Evolutionary conservation across 2,329 filamentous ascomycete species (phyloP).

Genomic region (Colletotrichum spaethianum): DNA sequence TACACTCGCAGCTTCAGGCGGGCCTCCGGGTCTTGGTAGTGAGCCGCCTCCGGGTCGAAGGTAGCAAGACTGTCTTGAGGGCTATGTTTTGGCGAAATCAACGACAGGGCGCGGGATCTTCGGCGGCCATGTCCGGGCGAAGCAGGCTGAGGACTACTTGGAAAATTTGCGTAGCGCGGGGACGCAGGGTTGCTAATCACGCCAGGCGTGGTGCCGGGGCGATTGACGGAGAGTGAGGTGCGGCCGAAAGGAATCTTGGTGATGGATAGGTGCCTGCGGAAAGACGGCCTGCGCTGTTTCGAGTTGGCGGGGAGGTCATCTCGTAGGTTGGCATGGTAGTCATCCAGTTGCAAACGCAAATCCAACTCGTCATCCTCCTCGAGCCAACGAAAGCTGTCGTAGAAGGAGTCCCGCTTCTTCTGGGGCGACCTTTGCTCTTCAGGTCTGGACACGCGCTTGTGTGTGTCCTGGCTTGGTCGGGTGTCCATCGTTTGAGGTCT

Average conservation of each 20-base stretch:
- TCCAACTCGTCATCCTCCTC: constrained; percentile 82
- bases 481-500: constrained; percentile 49
- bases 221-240: constrained; percentile 64
- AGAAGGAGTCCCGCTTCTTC: constrained; percentile 66
- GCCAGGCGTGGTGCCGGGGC: constrained; percentile 61
- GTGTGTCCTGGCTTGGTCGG: constrained; percentile 39
- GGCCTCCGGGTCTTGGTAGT: constrained; percentile 93
- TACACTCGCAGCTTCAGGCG: constrained; percentile 88
- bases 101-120: constrained; percentile 69
- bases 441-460: constrained; percentile 33
- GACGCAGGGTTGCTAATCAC: constrained; percentile 42
- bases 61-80: constrained; percentile 61
- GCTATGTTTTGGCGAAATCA: constrained; percentile 65
- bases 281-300: constrained; percentile 70
- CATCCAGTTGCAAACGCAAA: constrained; percentile 75
- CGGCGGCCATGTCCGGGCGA: constrained; percentile 58
- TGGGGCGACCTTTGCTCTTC: constrained; percentile 17
- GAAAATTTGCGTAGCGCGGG: constrained; percentile 46
- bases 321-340: constrained; percentile 77
- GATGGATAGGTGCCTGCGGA: constrained; percentile 80
- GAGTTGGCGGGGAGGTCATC: constrained; percentile 61
- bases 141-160: constrained; percentile 28
- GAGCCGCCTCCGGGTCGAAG: constrained; percentile 80
- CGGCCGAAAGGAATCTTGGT: constrained; percentile 75
- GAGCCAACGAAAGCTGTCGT: constrained; percentile 80